phyloP scores from a whole-genome alignment of 78 protist genomes.

The Protostelium mycophagum region DNA sequence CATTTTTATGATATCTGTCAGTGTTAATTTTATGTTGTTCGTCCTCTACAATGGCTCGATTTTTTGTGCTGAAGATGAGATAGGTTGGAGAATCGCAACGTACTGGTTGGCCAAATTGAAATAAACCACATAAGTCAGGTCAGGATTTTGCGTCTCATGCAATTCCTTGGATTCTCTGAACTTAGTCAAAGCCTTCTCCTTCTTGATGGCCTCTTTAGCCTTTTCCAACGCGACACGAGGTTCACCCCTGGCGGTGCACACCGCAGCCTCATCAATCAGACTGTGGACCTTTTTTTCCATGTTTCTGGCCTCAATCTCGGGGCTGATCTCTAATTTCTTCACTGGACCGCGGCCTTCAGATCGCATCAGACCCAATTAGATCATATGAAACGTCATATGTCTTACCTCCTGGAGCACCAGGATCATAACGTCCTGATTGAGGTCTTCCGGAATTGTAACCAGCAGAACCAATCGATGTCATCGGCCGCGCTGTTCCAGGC shows the following conservation, averaged over 20 bases:
- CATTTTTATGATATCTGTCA: background rate
- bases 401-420: background rate
- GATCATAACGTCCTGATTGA: background rate
- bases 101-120: slow-evolving; percentile 17
- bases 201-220: background rate
- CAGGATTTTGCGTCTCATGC: slow-evolving; percentile 1
- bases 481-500: background rate
- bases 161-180: background rate
- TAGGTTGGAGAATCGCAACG: background rate
- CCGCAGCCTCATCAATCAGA: background rate
- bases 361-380: background rate
- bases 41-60: too few relatives aligned
- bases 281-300: background rate
- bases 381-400: background rate
- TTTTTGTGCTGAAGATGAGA: background rate
- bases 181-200: background rate
- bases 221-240: background rate
- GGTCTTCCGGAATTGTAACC: background rate
- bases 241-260: background rate
- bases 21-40: too few relatives aligned
- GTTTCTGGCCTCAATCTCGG: background rate
- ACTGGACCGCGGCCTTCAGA: background rate
- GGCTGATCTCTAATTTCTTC: background rate
- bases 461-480: background rate
- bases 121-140: slow-evolving; percentile 3